A percentile compares a stretch with the other conserved stretches of the same genome.
phyloP scores from a whole-genome alignment of 805 yeast genomes.

The Candida silvicultrix region DNA sequence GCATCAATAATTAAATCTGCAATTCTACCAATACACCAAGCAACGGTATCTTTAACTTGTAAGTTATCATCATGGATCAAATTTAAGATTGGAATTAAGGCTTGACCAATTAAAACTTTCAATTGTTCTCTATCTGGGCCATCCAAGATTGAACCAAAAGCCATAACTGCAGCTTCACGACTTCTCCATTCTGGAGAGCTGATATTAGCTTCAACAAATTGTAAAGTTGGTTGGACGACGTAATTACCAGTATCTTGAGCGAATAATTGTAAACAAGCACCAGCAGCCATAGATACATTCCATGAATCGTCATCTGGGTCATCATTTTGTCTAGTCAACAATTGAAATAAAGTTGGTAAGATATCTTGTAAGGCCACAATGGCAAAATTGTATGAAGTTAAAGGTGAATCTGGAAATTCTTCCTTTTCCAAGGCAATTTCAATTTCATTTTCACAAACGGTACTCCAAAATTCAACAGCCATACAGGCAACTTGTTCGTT shows the following conservation, averaged over 20 bases:
- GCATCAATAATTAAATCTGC: slow-evolving; percentile 82
- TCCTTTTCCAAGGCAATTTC: slow-evolving; percentile 68
- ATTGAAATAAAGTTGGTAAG: slow-evolving; percentile 74
- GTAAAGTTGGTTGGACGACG: slow-evolving; percentile 79
- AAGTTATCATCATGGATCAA: slow-evolving; percentile 70
- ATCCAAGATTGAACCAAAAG: slow-evolving; percentile 93
- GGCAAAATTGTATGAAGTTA: slow-evolving; percentile 73
- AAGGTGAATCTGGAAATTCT: slow-evolving; percentile 47
- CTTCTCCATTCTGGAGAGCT: slow-evolving; percentile 64
- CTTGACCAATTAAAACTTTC: slow-evolving; percentile 66
- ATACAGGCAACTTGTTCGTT: slow-evolving; percentile 89
- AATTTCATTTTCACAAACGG: slow-evolving; percentile 97
- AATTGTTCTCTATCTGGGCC: slow-evolving; percentile 81
- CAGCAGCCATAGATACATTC: slow-evolving; percentile 98
- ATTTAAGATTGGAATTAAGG: slow-evolving; percentile 68
- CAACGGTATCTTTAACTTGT: slow-evolving; percentile 93
- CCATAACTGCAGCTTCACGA: slow-evolving; percentile 98
- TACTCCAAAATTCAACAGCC: slow-evolving; percentile 99
- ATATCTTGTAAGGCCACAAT: slow-evolving; percentile 77
- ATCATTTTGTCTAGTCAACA: slow-evolving; percentile 84
- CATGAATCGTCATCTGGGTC: slow-evolving; percentile 95
- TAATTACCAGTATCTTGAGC: slow-evolving; percentile 86
- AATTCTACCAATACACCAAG: slow-evolving; percentile 97
- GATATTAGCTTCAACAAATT: slow-evolving; percentile 76
- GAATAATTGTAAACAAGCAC: slow-evolving; percentile 90